Evolutionary conservation across 208 protist species (phyloP).

Genomic region (Angomonas deanei): DNA sequence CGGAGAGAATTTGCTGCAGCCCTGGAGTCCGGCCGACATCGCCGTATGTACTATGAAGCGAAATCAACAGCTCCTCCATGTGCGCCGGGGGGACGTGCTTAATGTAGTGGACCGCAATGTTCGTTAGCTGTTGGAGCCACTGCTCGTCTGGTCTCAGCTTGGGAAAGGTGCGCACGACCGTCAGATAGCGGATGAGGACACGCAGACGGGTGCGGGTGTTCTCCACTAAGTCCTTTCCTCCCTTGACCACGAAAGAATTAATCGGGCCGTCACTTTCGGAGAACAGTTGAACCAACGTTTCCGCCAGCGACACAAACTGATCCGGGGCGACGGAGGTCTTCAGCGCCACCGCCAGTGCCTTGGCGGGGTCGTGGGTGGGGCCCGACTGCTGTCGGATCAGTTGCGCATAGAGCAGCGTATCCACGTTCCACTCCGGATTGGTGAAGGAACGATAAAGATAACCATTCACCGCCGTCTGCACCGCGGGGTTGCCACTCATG

Average conservation of each 20-base stretch:
- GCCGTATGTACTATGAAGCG: constrained; percentile 49
- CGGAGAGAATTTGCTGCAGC: constrained; percentile 46
- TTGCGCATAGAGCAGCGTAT: constrained; percentile 66
- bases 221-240: constrained; percentile 41
- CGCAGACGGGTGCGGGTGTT: constrained; percentile 9
- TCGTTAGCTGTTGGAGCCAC: constrained; percentile 56
- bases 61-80: constrained; percentile 56
- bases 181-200: constrained; percentile 52
- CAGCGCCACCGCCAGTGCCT: constrained; percentile 59
- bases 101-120: constrained; percentile 1
- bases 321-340: constrained; percentile 48
- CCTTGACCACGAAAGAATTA: constrained; percentile 35
- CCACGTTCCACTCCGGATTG: constrained; percentile 54
- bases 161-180: constrained; percentile 35
- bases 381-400: constrained; percentile 18
- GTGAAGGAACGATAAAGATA: constrained; percentile 58
- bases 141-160: constrained; percentile 26
- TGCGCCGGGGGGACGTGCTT: constrained; percentile 9
- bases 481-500: constrained; percentile 19
- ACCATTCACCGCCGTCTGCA: constrained; percentile 34
- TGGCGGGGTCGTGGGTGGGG: constrained; percentile 16
- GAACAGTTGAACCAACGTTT: constrained; percentile 55
- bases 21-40: constrained; percentile 48
- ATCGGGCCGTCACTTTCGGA: constrained; percentile 40
- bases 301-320: constrained; percentile 68